Conservation (phyloP, 2,329 filamentous ascomycete genomes). For the Hypoxylon sp. region DNA sequence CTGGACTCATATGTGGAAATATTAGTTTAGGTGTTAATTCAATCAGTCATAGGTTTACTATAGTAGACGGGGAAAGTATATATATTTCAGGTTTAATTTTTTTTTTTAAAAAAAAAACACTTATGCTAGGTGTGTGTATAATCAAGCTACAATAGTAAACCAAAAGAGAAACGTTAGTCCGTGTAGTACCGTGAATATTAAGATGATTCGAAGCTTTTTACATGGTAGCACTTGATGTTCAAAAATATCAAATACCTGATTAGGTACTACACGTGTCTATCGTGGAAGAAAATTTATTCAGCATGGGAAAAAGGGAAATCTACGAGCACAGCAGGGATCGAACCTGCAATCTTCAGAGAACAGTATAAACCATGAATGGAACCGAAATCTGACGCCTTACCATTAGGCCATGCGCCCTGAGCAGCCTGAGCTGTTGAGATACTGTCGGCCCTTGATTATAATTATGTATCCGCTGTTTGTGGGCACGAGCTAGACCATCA, state of each 20-base stretch:
- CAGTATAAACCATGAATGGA: constrained; percentile 5
- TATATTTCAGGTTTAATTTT: neutral
- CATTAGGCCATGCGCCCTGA: constrained; percentile 43
- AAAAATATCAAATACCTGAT: neutral
- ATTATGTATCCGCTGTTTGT: constrained; percentile 2
- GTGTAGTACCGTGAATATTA: no score
- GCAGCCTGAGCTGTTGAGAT: constrained; percentile 18
- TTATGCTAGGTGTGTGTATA: neutral
- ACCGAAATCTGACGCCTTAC: constrained; percentile 46
- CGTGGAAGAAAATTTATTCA: no score
- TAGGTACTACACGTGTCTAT: no score
- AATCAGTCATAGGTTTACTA: no score
- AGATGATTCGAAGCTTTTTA: neutral
- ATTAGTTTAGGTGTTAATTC: no score
- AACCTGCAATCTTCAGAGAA: constrained; percentile 45
- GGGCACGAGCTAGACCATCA: neutral
- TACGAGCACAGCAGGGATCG: constrained; percentile 43
- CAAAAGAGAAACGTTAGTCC: no score
- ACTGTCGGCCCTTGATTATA: neutral
- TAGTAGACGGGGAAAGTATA: neutral
- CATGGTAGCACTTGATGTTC: neutral
- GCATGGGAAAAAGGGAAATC: neutral
- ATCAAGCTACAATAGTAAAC: no score
- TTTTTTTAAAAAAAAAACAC: neutral
- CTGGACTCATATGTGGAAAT: no score